Base-by-base conservation (phyloP, 768 basidiomycete species). In the Suillus hirtellus region DNA sequence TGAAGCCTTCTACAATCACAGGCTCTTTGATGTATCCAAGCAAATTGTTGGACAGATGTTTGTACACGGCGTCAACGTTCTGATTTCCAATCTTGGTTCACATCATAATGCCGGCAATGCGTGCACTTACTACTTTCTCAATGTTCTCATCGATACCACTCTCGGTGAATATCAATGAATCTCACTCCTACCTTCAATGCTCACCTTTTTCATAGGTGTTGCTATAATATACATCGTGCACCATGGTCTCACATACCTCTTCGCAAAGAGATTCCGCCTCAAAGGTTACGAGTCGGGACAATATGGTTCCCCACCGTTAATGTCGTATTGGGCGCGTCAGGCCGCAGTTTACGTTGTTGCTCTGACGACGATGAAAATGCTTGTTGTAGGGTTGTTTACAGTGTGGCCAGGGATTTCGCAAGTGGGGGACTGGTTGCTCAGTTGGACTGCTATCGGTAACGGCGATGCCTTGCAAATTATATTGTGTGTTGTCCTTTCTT, bases 11-110 rank as follows among this genome's bases (percentile, higher is more conserved):
- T 60, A 59, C 17, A 4, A 59, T 42, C 21, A 56, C 37, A 94
- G 92, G 94, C 72, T 91, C n/a, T 95, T 92, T 73, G 95, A 97
- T 70, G 91, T 97, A 5, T 89, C 89, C 2, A 97, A 97, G 74
- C 96, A 98, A 79, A 79, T 97, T 60, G 82, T 91, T 15, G 96
- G 93, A 53, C 90, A 92, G 70, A 81, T 89, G 79, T 89, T 92
- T 69, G 86, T 95, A 4, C 93, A 95, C 71, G 84, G 83, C 3
- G 79, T 85, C 49, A 95, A 95, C 72, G 83, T 95, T 24, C 77
- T 94, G 42, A 86, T 93, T 58, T 95, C 95, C 34, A 86, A 86
- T 68, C 68, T 93, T 38, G 86, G 89, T 31, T 93, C 95, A 1
- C 78, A 86, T 47, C 81, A 86, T 62, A 84, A 84, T 0, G 81